Percentiles rank a stretch among this genome's conserved stretches.
Conservation (phyloP, 73 alveolate species). For the Tetrahymena elliotti region DNA sequence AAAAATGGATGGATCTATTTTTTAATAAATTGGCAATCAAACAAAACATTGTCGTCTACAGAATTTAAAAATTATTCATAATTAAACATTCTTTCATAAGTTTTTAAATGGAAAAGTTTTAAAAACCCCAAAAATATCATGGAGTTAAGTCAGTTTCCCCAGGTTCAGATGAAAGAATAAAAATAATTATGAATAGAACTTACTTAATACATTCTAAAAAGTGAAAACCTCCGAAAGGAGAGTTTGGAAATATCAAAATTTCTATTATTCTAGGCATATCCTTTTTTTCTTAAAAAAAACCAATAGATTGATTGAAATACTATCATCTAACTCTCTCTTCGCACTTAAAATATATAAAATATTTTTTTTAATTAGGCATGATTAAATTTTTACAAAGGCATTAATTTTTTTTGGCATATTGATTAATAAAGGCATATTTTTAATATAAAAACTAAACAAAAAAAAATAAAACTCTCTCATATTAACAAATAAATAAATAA, state of each 20-base stretch:
- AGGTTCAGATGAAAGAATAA: neutral
- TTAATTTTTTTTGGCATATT: neutral
- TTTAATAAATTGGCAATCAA: neutral
- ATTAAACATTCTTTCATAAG: neutral
- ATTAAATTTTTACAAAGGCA: neutral
- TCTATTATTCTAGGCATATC: neutral
- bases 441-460: no score
- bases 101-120: neutral
- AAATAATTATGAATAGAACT: neutral
- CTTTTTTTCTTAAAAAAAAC: neutral
- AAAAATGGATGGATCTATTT: neutral
- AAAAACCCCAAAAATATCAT: neutral
- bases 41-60: neutral
- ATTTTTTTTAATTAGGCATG: neutral
- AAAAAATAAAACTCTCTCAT: neutral
- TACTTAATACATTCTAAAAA: neutral
- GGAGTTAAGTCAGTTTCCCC: conserved; percentile 3
- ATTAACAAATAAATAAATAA: neutral
- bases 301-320: neutral
- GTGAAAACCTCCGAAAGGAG: neutral
- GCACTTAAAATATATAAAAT: neutral
- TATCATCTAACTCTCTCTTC: neutral
- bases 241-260: neutral
- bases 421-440: neutral
- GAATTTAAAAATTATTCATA: neutral